Evolutionary conservation across 352 stramenopile species (phyloP).

Genomic region (Aphanomyces stellatus): DNA sequence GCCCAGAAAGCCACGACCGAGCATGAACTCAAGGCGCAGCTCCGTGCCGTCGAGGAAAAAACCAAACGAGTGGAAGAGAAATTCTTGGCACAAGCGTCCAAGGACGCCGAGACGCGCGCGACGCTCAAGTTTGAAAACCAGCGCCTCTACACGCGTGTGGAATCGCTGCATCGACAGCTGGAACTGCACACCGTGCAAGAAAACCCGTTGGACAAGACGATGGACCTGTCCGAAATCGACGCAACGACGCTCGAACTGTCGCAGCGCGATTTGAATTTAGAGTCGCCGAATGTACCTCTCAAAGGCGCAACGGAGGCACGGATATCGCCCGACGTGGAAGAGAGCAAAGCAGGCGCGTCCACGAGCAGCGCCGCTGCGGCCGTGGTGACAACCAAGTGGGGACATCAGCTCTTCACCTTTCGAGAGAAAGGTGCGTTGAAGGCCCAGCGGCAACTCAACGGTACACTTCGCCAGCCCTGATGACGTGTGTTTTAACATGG

Average conservation of each 20-base stretch:
- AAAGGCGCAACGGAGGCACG: background rate
- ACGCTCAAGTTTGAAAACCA: conserved; percentile 12
- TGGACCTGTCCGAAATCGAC: background rate
- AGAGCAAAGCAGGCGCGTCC: background rate
- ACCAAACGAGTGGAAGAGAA: background rate
- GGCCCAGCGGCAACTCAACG: conserved; percentile 2
- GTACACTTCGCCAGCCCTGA: background rate
- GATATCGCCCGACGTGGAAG: background rate
- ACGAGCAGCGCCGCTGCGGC: background rate
- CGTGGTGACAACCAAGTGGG: background rate
- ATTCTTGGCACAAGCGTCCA: background rate
- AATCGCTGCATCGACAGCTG: background rate
- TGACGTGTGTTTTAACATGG: background rate
- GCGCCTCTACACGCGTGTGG: background rate
- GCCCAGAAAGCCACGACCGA: background rate
- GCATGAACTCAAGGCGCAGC: background rate
- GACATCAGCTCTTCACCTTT: background rate
- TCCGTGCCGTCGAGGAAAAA: background rate
- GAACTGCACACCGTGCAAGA: background rate
- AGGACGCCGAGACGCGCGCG: background rate
- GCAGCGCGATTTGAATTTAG: background rate
- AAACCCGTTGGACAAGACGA: background rate
- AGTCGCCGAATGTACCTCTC: background rate
- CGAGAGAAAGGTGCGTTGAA: background rate
- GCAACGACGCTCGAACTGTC: background rate